phyloP scores from a whole-genome alignment of 768 basidiomycete genomes.

The Stropharia rugosoannulata region DNA sequence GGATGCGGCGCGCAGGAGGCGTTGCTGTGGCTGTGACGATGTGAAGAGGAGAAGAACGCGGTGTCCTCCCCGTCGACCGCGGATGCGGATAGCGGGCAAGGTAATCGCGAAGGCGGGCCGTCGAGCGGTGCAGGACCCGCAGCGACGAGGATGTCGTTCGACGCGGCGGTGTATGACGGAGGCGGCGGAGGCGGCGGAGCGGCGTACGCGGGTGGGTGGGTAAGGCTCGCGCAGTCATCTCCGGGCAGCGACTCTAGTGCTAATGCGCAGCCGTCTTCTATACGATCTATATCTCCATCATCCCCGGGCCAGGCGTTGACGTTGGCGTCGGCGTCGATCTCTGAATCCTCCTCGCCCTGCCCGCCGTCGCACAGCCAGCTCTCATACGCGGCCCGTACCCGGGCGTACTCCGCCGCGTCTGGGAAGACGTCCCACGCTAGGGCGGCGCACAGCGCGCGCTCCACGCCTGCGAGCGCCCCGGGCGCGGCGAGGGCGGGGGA shows the following conservation, averaged over 20 bases:
- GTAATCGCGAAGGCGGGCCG: no score
- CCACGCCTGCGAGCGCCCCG: neutral
- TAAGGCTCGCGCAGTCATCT: neutral
- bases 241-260: neutral
- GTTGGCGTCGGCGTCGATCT: neutral
- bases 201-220: neutral
- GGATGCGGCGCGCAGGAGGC: no score
- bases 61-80: no score
- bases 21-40: no score
- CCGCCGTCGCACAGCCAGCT: neutral
- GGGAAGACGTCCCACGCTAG: slow-evolving; percentile 5
- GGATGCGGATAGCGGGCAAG: no score
- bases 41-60: no score
- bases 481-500: neutral
- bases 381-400: neutral
- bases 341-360: neutral
- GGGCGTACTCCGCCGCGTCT: neutral
- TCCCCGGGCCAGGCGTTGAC: neutral
- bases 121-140: neutral
- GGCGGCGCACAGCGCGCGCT: slow-evolving; percentile 1
- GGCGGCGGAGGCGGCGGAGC: neutral
- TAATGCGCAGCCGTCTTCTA: neutral
- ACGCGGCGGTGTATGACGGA: neutral
- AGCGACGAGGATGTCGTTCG: neutral
- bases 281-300: no score